Conservation (phyloP, 192 early-diverging fungal species). For the Backusella circina region DNA sequence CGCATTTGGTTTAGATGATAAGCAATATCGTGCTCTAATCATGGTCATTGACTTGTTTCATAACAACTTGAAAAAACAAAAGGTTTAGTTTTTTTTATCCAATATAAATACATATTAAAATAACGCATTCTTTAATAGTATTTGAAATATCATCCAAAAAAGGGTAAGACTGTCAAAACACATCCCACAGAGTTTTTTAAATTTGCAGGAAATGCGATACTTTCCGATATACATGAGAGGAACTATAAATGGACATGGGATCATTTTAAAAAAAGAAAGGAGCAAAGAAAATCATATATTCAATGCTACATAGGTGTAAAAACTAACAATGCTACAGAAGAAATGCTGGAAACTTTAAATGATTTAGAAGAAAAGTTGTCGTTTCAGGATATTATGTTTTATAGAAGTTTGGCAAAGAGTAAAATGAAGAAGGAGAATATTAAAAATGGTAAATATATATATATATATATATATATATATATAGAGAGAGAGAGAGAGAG, state of each 20-base stretch:
- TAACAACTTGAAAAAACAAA: slow-evolving; percentile 25
- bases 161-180: slow-evolving; percentile 58
- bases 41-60: slow-evolving; percentile 47
- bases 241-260: slow-evolving; percentile 72
- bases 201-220: slow-evolving; percentile 60
- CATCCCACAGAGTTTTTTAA: slow-evolving; percentile 72
- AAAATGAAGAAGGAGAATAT: slow-evolving; percentile 58
- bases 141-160: slow-evolving; percentile 64
- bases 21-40: slow-evolving; percentile 68
- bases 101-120: background rate
- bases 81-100: background rate
- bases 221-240: slow-evolving; percentile 71
- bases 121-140: slow-evolving; percentile 40
- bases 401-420: slow-evolving; percentile 60
- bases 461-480: no score
- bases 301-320: slow-evolving; percentile 47
- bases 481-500: background rate
- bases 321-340: slow-evolving; percentile 28
- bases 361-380: slow-evolving; percentile 60
- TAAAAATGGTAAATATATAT: slow-evolving; percentile 25
- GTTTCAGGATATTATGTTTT: slow-evolving; percentile 77
- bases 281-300: slow-evolving; percentile 67
- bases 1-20: slow-evolving; percentile 70
- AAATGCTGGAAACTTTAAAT: slow-evolving; percentile 44
- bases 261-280: slow-evolving; percentile 62